Percentiles rank a stretch among this genome's conserved stretches.
Conservation (phyloP, 1,284 basidiomycete species). For the Dichomitus squalens region DNA sequence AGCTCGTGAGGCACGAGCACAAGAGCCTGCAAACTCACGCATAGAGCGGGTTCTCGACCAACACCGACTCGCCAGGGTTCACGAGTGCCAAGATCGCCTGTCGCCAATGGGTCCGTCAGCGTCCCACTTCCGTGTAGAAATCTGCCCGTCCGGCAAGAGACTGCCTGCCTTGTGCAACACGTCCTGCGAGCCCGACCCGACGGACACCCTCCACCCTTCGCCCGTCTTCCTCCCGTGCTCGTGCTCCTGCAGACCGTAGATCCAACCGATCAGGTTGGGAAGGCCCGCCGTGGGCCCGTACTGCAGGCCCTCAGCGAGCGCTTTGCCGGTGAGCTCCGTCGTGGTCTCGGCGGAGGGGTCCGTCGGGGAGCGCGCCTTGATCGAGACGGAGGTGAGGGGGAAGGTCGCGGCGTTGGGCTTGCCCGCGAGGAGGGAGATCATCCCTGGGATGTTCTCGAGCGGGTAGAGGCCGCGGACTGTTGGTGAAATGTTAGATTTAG, state of each 20-base stretch:
- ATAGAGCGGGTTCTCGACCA: conserved; percentile 89
- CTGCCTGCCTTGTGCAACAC: conserved; percentile 82
- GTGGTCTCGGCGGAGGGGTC: conserved; percentile 45
- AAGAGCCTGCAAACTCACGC: conserved; percentile 46
- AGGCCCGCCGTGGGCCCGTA: conserved; percentile 81
- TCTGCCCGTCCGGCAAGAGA: too few relatives aligned
- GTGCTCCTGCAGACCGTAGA: conserved; percentile 65
- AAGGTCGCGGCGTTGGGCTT: conserved; percentile 92
- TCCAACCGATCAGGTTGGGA: conserved; percentile 63
- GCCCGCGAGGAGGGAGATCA: conserved; percentile 87
- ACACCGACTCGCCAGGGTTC: conserved; percentile 80
- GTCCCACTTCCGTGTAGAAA: too few relatives aligned
- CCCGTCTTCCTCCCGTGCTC: conserved; percentile 60
- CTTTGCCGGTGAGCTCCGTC: conserved; percentile 55
- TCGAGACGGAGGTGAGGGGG: conserved; percentile 79
- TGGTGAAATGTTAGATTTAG: neutral
- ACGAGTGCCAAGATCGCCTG: conserved; percentile 64
- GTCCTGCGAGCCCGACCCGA: conserved; percentile 89
- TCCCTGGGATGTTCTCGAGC: conserved; percentile 75
- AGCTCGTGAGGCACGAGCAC: neutral
- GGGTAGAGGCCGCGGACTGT: conserved; percentile 63
- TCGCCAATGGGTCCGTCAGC: neutral
- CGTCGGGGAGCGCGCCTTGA: conserved; percentile 51
- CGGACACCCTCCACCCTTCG: conserved; percentile 72
- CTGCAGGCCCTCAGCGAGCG: conserved; percentile 70